Evolutionary conservation across 805 yeast genomes (phyloP).

Genomic region (Candida chilensis): DNA sequence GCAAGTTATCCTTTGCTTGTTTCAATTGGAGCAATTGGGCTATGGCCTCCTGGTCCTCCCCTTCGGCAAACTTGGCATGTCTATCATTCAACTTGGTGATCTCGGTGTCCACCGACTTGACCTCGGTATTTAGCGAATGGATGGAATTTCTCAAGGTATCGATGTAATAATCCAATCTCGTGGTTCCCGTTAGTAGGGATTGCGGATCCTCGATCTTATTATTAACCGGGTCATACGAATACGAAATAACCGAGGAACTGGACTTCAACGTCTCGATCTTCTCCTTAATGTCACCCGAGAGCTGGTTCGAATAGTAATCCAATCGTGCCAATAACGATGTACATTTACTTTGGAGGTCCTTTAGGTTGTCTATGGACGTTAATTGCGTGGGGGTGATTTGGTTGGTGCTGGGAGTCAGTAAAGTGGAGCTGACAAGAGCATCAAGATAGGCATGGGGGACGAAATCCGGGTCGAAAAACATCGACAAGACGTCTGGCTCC

Average conservation of each 20-base stretch:
- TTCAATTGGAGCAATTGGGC: constrained; percentile 34
- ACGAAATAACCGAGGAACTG: constrained; percentile 41
- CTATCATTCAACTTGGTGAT: constrained; percentile 5
- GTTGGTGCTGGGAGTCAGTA: constrained; percentile 8
- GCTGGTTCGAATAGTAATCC: constrained; percentile 53
- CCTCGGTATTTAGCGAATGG: constrained; percentile 42
- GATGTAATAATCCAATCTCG: constrained; percentile 58
- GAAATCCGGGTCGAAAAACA: constrained; percentile 64
- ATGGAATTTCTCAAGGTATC: constrained; percentile 53
- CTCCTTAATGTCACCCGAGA: constrained; percentile 42
- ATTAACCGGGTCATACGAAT: constrained; percentile 17
- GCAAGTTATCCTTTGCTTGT: constrained; percentile 32
- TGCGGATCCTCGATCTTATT: not conserved
- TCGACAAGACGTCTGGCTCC: constrained; percentile 44
- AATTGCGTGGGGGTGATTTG: constrained; percentile 6
- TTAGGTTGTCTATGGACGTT: constrained; percentile 23
- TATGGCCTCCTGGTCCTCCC: constrained; percentile 11
- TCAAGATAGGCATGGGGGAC: constrained; percentile 59
- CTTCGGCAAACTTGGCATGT: constrained; percentile 9
- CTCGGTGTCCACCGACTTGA: constrained; percentile 18
- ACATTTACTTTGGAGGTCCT: constrained; percentile 36
- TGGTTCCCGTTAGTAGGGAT: constrained; percentile 25
- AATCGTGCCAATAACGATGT: constrained; percentile 46
- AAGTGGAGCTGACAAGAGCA: constrained; percentile 40
- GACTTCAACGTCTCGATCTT: constrained; percentile 39